phyloP scores from a whole-genome alignment of 108 stramenopile species.

The Cyclostephanos tholiformis region DNA sequence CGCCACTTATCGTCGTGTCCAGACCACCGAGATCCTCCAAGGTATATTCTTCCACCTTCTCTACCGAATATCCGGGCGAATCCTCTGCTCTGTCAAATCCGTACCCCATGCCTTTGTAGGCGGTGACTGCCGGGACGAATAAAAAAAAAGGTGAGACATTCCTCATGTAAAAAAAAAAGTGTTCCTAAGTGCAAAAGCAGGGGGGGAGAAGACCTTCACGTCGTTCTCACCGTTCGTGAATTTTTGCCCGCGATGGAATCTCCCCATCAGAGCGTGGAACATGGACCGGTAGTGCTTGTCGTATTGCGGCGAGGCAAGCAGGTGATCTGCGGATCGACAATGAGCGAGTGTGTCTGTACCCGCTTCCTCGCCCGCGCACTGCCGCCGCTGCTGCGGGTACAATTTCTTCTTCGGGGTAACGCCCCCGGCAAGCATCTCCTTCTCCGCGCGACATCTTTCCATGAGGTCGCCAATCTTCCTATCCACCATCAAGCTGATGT shows the following conservation, averaged over 20 bases:
- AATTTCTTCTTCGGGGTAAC: slow-evolving; percentile 1
- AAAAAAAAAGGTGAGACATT: neutral
- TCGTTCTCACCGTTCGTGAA: slow-evolving; percentile 7
- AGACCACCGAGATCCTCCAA: slow-evolving; percentile 46
- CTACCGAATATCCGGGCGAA: slow-evolving; percentile 42
- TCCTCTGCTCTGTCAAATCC: slow-evolving; percentile 36
- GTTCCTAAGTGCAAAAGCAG: neutral
- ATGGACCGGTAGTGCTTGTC: slow-evolving; percentile 51
- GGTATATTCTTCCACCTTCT: slow-evolving; percentile 44
- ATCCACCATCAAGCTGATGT: slow-evolving; percentile 39
- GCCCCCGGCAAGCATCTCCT: neutral
- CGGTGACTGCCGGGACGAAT: slow-evolving; percentile 26
- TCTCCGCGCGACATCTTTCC: slow-evolving; percentile 26
- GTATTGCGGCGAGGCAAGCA: slow-evolving; percentile 35
- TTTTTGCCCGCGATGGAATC: slow-evolving; percentile 42
- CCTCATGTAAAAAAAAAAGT: neutral
- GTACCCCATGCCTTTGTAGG: slow-evolving; percentile 45
- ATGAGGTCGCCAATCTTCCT: slow-evolving; percentile 27
- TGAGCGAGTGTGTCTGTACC: slow-evolving; percentile 41
- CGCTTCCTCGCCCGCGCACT: slow-evolving; percentile 21
- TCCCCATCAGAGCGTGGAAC: slow-evolving; percentile 45
- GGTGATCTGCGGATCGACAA: slow-evolving; percentile 37
- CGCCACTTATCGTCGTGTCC: slow-evolving; percentile 37
- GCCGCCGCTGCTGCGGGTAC: slow-evolving; percentile 17
- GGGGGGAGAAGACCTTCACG: neutral